Conservation (phyloP, 139 green algal species). For the Chlorella ohadii region DNA sequence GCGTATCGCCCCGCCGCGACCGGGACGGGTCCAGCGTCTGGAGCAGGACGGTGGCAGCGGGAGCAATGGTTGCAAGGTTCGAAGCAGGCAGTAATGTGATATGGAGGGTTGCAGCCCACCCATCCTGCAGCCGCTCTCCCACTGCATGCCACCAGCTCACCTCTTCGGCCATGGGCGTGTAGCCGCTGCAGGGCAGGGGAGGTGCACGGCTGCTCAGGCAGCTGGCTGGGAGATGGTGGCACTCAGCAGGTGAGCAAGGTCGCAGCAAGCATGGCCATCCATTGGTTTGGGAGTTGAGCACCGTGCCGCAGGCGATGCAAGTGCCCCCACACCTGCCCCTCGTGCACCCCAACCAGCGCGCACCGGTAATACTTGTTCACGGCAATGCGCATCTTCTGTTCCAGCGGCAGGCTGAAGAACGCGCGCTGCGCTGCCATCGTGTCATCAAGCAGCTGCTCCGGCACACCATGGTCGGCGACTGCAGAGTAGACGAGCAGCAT, state of each 20-base stretch:
- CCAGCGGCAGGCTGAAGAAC: conserved; percentile 83
- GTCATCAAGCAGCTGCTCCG: conserved; percentile 53
- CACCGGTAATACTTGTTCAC: conserved; percentile 73
- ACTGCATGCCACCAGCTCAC: too few relatives aligned
- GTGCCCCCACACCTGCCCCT: background rate
- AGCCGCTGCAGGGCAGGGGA: conserved; percentile 40
- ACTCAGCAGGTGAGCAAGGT: too few relatives aligned
- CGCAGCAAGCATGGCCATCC: background rate
- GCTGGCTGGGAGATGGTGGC: background rate
- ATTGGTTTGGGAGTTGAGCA: background rate
- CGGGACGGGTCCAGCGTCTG: conserved; percentile 80
- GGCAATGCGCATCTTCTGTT: conserved; percentile 73
- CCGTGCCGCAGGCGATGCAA: background rate
- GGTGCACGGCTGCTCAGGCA: background rate
- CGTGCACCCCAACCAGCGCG: background rate
- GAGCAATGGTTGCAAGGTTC: too few relatives aligned
- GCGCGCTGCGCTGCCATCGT: conserved; percentile 59
- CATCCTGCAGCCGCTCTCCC: too few relatives aligned
- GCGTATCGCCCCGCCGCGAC: conserved; percentile 74
- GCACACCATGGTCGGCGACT: conserved; percentile 85
- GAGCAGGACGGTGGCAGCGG: too few relatives aligned
- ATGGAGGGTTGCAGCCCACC: too few relatives aligned
- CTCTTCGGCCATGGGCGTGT: conserved; percentile 75
- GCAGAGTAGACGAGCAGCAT: too few relatives aligned
- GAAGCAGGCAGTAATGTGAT: too few relatives aligned